phyloP scores from a whole-genome alignment of 2,329 filamentous ascomycete genomes.

The Aspergillus terreus region DNA sequence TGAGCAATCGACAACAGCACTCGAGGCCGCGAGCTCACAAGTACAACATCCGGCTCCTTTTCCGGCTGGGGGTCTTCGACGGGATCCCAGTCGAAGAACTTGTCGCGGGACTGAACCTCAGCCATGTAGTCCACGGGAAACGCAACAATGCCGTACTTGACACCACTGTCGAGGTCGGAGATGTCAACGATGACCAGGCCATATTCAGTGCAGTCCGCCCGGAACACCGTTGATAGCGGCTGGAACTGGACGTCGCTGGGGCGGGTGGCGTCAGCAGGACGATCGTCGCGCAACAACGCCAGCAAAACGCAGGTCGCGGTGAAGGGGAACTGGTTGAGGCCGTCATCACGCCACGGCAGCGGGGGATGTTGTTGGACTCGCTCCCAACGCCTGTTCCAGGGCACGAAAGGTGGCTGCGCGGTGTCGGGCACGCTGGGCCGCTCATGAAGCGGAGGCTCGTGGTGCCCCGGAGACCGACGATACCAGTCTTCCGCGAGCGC shows the following conservation, averaged over 20 bases:
- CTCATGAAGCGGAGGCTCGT: background rate
- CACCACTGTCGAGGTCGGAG: conserved; percentile 12
- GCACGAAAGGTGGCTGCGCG: conserved; percentile 8
- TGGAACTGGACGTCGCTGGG: conserved; percentile 15
- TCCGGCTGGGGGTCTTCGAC: conserved; percentile 12
- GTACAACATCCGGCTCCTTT: conserved; percentile 11
- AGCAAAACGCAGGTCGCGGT: conserved; percentile 13
- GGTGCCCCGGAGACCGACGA: conserved; percentile 1
- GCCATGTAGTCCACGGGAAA: conserved; percentile 13
- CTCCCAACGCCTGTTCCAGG: background rate
- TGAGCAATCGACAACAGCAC: conserved; percentile 10
- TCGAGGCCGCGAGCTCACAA: conserved; percentile 9
- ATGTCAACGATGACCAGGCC: conserved; percentile 14
- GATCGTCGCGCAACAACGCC: conserved; percentile 9
- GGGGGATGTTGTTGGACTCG: conserved; percentile 6
- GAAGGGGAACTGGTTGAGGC: conserved; percentile 10
- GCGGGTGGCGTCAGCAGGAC: conserved; percentile 3
- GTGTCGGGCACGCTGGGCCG: conserved; percentile 11
- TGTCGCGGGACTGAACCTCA: conserved; percentile 1
- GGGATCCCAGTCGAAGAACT: conserved; percentile 7
- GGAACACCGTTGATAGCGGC: conserved; percentile 14
- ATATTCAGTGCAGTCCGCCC: conserved; percentile 13
- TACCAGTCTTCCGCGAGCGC: conserved; percentile 13
- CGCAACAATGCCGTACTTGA: conserved; percentile 12
- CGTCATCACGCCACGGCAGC: conserved; percentile 10